Percentiles rank a stretch among this genome's conserved stretches.
These are phyloP conservation scores for Fraxinus nigra DNA, from an alignment of 305 asterid species.

Conservation along the genomic window DNA sequence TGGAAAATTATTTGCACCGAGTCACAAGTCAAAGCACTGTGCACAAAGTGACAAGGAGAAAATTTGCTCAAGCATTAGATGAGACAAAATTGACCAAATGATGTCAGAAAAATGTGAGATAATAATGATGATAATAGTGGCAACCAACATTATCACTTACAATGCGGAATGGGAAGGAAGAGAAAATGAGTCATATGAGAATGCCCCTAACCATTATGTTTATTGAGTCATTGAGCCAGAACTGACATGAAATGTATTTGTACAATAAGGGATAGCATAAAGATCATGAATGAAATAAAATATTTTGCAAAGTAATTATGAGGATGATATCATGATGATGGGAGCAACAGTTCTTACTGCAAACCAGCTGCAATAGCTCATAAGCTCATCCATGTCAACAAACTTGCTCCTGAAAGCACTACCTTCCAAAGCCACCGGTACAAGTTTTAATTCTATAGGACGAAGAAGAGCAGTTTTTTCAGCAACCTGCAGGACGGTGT, in stretches of 20 bases:
- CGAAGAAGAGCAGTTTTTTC: constrained; percentile 96
- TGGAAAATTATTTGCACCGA: background rate
- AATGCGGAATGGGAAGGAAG: constrained; percentile 4
- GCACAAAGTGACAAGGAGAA: background rate
- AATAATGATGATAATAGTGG: constrained; percentile 8
- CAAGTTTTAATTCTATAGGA: constrained; percentile 78
- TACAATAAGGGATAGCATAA: background rate
- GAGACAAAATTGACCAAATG: background rate
- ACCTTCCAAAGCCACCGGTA: constrained; percentile 89
- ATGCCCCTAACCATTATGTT: background rate
- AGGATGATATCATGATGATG: constrained; percentile 14
- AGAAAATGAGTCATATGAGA: constrained; percentile 16
- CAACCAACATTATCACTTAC: background rate
- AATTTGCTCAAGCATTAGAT: constrained; percentile 11
- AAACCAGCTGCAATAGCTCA: constrained; percentile 98
- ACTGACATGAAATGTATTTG: background rate
- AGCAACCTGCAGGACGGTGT: constrained; percentile 67
- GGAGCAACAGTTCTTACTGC: constrained; percentile 62
- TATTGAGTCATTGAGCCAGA: constrained; percentile 12
- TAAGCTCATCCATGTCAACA: constrained; percentile 88
- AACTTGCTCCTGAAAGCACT: constrained; percentile 87
- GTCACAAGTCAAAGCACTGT: background rate
- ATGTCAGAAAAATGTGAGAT: background rate
- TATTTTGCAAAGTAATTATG: constrained; percentile 14
- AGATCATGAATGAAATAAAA: constrained; percentile 22